These are phyloP conservation scores for Elaeis oleifera DNA, from an alignment of 202 grass and related monocot genomes.

Conservation along the genomic window DNA sequence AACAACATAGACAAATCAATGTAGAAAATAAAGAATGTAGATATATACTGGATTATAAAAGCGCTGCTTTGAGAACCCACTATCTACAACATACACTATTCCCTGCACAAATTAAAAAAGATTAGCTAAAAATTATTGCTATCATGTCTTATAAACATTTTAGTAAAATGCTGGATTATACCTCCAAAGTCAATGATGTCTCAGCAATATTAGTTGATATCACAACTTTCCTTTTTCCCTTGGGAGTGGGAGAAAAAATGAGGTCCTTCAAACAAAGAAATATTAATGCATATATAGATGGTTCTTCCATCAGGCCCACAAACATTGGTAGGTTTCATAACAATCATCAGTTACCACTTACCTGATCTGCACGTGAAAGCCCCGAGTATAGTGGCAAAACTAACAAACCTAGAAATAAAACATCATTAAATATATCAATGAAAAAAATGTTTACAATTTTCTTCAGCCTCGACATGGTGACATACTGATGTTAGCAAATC, in stretches of 20 bases:
- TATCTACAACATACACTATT: conserved; percentile 88
- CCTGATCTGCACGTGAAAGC: conserved; percentile 78
- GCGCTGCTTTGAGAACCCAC: conserved; percentile 96
- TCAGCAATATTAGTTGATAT: conserved; percentile 98
- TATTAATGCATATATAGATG: conserved; percentile 1
- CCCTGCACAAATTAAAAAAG: conserved; percentile 51
- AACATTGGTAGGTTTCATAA: not conserved
- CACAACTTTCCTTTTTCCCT: conserved; percentile 92
- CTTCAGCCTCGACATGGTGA: too few relatives aligned
- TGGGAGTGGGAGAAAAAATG: conserved; percentile 74
- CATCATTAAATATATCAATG: conserved; percentile 26
- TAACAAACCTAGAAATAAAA: conserved; percentile 57
- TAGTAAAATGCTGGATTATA: conserved; percentile 10
- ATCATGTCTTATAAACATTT: not conserved
- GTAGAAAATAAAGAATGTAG: conserved; percentile 1
- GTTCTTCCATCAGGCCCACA: not conserved
- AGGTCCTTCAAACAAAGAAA: conserved; percentile 62
- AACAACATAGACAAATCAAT: too few relatives aligned
- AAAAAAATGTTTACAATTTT: too few relatives aligned
- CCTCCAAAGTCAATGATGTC: conserved; percentile 90
- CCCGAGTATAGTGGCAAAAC: conserved; percentile 88
- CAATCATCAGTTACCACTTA: conserved; percentile 17
- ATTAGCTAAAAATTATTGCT: conserved; percentile 17
- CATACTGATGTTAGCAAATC: too few relatives aligned
- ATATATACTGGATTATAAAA: conserved; percentile 88